These are phyloP conservation scores for Neocatenulostroma microsporum DNA, from an alignment of 2,329 filamentous ascomycete species.

Conservation along the genomic window DNA sequence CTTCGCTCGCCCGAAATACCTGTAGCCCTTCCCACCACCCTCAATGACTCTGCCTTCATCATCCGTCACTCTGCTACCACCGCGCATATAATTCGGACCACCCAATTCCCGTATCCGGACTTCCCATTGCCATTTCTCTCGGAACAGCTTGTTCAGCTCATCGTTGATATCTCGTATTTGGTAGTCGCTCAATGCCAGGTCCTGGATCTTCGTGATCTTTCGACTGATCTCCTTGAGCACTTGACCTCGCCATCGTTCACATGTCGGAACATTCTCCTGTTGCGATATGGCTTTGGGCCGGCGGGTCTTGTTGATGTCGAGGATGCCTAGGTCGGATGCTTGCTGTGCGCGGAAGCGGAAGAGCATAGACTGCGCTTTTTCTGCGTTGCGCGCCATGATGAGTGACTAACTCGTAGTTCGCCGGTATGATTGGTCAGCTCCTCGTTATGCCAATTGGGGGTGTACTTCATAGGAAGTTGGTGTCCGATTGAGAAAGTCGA, in stretches of 20 bases:
- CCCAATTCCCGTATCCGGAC: constrained; percentile 89
- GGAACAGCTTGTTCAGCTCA: constrained; percentile 98
- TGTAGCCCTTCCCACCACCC: constrained; percentile 77
- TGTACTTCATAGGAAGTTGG: too few species aligned
- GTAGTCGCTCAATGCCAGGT: constrained; percentile 82
- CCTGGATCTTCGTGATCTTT: constrained; percentile 94
- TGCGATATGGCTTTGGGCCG: constrained; percentile 87
- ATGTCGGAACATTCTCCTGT: constrained; percentile 72
- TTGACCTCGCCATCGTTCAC: constrained; percentile 97
- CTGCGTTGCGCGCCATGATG: constrained; percentile 84
- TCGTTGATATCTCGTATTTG: constrained; percentile 98
- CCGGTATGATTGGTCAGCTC: too few species aligned
- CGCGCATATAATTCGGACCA: constrained; percentile 93
- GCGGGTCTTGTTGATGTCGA: constrained; percentile 82
- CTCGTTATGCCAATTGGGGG: too few species aligned
- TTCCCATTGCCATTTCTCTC: constrained; percentile 99
- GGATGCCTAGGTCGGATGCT: constrained; percentile 90
- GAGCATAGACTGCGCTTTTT: constrained; percentile 99
- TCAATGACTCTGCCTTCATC: constrained; percentile 50
- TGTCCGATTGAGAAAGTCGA: too few species aligned
- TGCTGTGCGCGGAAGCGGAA: constrained; percentile 98
- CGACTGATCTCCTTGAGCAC: constrained; percentile 95
- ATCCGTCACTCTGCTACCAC: constrained; percentile 45
- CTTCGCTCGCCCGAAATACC: constrained; percentile 83
- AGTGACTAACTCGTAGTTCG: too few species aligned